Conservation (phyloP, 2,329 filamentous ascomycete genomes). For the Cyphellophora attinorum region DNA sequence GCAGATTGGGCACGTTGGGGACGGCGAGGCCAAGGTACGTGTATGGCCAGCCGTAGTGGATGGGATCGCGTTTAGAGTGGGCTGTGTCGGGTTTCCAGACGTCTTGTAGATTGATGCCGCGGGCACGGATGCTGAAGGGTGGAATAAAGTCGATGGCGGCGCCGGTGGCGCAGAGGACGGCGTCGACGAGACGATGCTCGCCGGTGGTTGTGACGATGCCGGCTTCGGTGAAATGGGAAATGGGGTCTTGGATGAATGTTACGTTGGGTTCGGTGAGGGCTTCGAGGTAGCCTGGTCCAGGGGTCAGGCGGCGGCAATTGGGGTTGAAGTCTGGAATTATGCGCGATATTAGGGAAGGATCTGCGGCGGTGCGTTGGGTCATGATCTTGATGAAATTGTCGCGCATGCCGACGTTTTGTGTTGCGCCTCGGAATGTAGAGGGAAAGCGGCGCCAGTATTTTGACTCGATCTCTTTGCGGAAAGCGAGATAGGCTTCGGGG, state of each 20-base stretch:
- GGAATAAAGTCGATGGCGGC: conserved; percentile 26
- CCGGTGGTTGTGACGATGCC: conserved; percentile 27
- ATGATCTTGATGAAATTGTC: conserved; percentile 14
- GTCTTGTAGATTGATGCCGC: conserved; percentile 17
- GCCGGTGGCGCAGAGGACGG: conserved; percentile 28
- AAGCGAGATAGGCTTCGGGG: conserved; percentile 19
- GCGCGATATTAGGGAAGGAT: conserved; percentile 25
- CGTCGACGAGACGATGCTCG: conserved; percentile 15
- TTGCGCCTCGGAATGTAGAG: conserved; percentile 13
- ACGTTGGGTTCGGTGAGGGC: conserved; percentile 53
- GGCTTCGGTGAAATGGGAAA: conserved; percentile 48
- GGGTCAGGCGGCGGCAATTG: conserved; percentile 39
- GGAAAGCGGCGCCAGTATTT: conserved; percentile 20
- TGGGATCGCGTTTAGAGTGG: conserved; percentile 24
- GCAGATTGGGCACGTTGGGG: conserved; percentile 35
- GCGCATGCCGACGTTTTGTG: conserved; percentile 12
- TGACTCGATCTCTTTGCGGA: conserved; percentile 24
- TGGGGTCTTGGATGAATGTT: conserved; percentile 48
- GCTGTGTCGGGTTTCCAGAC: conserved; percentile 25
- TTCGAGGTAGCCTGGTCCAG: conserved; percentile 59
- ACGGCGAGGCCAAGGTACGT: conserved; percentile 30
- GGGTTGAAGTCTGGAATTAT: conserved; percentile 32
- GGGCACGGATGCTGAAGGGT: conserved; percentile 23
- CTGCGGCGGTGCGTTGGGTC: conserved; percentile 16
- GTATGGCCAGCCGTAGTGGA: conserved; percentile 21